Base-by-base conservation (phyloP, 2,329 filamentous ascomycete genomes). In the Fusarium goolgardi region DNA sequence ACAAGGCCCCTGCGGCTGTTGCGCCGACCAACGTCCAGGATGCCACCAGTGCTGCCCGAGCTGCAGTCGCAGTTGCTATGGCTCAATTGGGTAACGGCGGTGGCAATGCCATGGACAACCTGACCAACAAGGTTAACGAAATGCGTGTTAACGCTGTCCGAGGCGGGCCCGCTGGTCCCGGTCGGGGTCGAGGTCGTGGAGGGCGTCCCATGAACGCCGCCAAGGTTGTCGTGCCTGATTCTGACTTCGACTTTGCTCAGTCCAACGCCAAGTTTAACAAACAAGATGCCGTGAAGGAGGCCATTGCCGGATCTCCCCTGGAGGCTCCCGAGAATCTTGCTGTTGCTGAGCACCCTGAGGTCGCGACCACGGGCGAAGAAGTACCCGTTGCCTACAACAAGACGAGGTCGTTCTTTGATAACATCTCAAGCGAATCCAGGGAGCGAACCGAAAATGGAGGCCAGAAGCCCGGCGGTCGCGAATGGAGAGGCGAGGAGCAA, bases 351-450 rank as follows among this genome's bases (percentile, higher is more conserved):
- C 77, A 78, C 13, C 73, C 74, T 4, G 80, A 83, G 37, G 39
- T 39, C 34, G 78, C 84, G 2, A 31, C 66, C 11, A 77, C 80
- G 16, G 79, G 84, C 2, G 79, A 83, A 15, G 75, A 79, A 20
- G 82, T 83, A 9, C 81, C 83, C 16, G 70, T 79, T 15, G 84
- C 88, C 0, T 99, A 99, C 81, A 95, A 97, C 83, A 97, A 94
- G 80, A 86, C 90, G 7, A 89, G 83, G 5, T 97, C 93, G 2
- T 99, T 99, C 84, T 99, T 99, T 76, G 96, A 99, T 81, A 97
- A 99, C 79, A 97, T 99, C 69, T 97, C 93, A 1, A 97, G 93
- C 70, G 96, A 99, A 77, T 87, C 92, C 65, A 96, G 92, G 78
- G 96, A 99, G 70, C 89, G 96, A 43, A 89, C 92, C 52, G 92